Conservation (phyloP, 345 rosid species). For the Eutrema yunnanense region DNA sequence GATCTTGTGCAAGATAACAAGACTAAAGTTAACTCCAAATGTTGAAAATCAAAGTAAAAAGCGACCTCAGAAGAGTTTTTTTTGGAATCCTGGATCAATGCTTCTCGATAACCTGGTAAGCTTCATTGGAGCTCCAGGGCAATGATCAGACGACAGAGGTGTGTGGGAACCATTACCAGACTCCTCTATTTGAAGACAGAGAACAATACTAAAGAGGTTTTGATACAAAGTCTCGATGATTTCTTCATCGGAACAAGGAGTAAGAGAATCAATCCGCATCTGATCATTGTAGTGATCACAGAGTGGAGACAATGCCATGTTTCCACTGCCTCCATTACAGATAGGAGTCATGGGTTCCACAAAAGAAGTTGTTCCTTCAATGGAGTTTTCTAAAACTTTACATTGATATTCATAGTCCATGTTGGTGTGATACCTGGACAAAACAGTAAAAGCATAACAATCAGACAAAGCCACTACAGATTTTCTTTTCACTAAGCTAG, state of each 20-base stretch:
- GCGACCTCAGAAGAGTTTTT: slow-evolving; percentile 21
- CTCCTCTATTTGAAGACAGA: slow-evolving; percentile 16
- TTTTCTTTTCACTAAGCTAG: background rate
- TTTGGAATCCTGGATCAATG: slow-evolving; percentile 15
- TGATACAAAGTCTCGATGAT: slow-evolving; percentile 21
- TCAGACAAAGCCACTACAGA: background rate
- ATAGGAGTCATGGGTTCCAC: slow-evolving; percentile 12
- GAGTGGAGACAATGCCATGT: slow-evolving; percentile 14
- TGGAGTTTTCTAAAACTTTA: background rate
- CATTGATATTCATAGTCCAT: slow-evolving; percentile 13
- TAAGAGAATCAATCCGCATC: slow-evolving; percentile 10
- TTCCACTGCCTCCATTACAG: slow-evolving; percentile 2
- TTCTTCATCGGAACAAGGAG: slow-evolving; percentile 17
- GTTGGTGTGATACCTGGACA: background rate
- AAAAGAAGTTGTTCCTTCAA: slow-evolving; percentile 1
- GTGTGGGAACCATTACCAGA: slow-evolving; percentile 6
- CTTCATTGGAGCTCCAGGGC: slow-evolving; percentile 30
- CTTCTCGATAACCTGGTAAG: slow-evolving; percentile 12
- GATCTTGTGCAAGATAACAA: background rate
- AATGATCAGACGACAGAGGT: slow-evolving; percentile 13
- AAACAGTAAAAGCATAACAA: background rate
- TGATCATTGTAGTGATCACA: slow-evolving; percentile 15
- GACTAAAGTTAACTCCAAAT: background rate
- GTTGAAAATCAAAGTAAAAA: background rate
- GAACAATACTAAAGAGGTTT: slow-evolving; percentile 21